Percentiles rank a stretch among this genome's conserved stretches.
phyloP scores from a whole-genome alignment of 352 stramenopile species.

The Sclerospora graminicola region DNA sequence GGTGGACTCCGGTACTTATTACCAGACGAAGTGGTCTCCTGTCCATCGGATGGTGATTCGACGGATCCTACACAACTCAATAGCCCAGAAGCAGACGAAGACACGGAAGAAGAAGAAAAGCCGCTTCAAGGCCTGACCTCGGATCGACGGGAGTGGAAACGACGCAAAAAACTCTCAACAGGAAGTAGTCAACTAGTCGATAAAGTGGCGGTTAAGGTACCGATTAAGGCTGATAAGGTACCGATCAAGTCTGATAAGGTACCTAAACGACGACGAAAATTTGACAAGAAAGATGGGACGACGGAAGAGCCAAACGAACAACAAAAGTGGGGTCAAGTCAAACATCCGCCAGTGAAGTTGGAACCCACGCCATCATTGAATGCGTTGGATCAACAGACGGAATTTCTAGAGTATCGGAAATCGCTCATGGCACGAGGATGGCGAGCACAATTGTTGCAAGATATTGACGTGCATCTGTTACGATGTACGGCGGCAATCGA shows the following conservation, averaged over 20 bases:
- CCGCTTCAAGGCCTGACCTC: neutral
- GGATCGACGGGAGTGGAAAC: constrained; percentile 21
- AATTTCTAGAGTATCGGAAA: constrained; percentile 17
- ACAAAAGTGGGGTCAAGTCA: no score
- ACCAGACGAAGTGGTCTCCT: constrained; percentile 7
- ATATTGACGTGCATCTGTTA: constrained; percentile 23
- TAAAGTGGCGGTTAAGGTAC: neutral
- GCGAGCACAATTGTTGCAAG: constrained; percentile 19
- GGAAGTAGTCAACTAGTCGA: constrained; percentile 4
- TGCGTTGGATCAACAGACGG: constrained; percentile 8
- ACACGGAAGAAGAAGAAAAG: constrained; percentile 1
- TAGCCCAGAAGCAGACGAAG: neutral
- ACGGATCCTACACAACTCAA: no score
- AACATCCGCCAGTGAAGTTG: constrained; percentile 4
- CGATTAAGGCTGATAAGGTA: neutral
- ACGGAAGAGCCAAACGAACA: constrained; percentile 1
- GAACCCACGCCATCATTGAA: constrained; percentile 4
- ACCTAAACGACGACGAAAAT: constrained; percentile 1
- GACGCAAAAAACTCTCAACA: constrained; percentile 26
- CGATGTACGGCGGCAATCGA: constrained; percentile 13
- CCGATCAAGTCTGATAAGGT: neutral
- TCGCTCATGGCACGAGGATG: constrained; percentile 18
- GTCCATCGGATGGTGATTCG: constrained; percentile 11
- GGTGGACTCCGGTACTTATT: constrained; percentile 19
- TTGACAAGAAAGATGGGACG: constrained; percentile 3